Conservation (phyloP, 2,329 filamentous ascomycete genomes). For the Trichoderma semiorbis region DNA sequence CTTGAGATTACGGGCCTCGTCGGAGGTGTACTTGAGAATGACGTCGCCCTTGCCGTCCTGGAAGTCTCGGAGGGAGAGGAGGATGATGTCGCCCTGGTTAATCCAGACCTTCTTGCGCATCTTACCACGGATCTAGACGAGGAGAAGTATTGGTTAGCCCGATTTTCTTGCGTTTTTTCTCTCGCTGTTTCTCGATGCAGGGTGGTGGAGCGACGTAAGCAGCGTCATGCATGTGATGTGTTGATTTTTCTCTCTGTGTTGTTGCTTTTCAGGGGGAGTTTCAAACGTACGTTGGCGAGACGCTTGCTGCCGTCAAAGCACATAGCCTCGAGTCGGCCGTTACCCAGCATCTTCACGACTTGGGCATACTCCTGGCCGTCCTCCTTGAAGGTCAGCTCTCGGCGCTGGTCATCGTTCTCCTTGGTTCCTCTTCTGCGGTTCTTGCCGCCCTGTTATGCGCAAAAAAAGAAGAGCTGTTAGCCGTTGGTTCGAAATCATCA, state of each 20-base stretch:
- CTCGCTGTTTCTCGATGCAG: neutral
- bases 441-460: slow-evolving; percentile 76
- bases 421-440: slow-evolving; percentile 98
- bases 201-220: neutral
- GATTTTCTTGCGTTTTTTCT: neutral
- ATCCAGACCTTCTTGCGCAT: slow-evolving; percentile 99
- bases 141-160: neutral
- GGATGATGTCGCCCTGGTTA: slow-evolving; percentile 95
- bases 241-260: neutral
- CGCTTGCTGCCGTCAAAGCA: slow-evolving; percentile 80
- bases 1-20: slow-evolving; percentile 93
- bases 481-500: neutral
- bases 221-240: neutral
- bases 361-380: slow-evolving; percentile 72
- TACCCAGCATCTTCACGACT: slow-evolving; percentile 85
- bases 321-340: slow-evolving; percentile 85
- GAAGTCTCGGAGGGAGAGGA: slow-evolving; percentile 84
- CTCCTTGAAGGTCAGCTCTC: slow-evolving; percentile 97
- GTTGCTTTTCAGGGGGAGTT: neutral
- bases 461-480: neutral
- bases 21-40: slow-evolving; percentile 92
- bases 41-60: slow-evolving; percentile 96
- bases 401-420: slow-evolving; percentile 99
- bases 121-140: slow-evolving; percentile 67
- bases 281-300: slow-evolving; percentile 38